These are phyloP conservation scores for Ramularia endophylla DNA, from an alignment of 2,329 filamentous ascomycete species.

Conservation along the genomic window DNA sequence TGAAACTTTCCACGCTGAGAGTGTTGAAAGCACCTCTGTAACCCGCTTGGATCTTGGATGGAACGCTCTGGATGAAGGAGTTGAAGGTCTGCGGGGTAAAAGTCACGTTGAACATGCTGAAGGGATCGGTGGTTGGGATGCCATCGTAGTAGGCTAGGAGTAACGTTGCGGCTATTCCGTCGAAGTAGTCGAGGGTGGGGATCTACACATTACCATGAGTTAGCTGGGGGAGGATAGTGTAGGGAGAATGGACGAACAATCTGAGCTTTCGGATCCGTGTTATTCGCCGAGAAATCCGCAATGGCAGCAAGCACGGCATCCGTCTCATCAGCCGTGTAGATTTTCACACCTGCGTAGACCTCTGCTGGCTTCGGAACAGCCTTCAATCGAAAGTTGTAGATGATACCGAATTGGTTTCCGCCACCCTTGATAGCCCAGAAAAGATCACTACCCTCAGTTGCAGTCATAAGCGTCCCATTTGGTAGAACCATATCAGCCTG, in stretches of 20 bases:
- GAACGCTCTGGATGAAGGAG: neutral
- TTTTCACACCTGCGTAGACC: slow-evolving; percentile 7
- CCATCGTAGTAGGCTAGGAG: slow-evolving; percentile 2
- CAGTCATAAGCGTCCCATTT: slow-evolving; percentile 6
- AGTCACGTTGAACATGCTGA: slow-evolving; percentile 1
- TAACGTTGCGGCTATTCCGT: neutral
- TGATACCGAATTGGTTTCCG: slow-evolving; percentile 7
- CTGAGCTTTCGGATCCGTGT: slow-evolving; percentile 6
- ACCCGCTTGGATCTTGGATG: neutral
- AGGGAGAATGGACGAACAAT: no score
- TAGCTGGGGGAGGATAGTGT: no score
- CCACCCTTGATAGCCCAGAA: slow-evolving; percentile 10
- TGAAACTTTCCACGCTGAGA: neutral
- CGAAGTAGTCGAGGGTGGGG: neutral
- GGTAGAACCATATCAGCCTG: slow-evolving; percentile 3
- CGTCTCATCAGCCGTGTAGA: slow-evolving; percentile 3
- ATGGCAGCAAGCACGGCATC: slow-evolving; percentile 5
- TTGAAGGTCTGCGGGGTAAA: slow-evolving; percentile 1
- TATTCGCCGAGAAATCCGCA: slow-evolving; percentile 1
- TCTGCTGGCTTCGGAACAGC: slow-evolving; percentile 1
- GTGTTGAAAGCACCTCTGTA: slow-evolving; percentile 2
- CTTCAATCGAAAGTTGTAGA: slow-evolving; percentile 1
- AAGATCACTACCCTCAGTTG: slow-evolving; percentile 24
- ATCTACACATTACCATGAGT: no score
- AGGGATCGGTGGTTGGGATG: neutral